phyloP scores from a whole-genome alignment of 2,329 filamentous ascomycete genomes.

The Xylaria sp. region DNA sequence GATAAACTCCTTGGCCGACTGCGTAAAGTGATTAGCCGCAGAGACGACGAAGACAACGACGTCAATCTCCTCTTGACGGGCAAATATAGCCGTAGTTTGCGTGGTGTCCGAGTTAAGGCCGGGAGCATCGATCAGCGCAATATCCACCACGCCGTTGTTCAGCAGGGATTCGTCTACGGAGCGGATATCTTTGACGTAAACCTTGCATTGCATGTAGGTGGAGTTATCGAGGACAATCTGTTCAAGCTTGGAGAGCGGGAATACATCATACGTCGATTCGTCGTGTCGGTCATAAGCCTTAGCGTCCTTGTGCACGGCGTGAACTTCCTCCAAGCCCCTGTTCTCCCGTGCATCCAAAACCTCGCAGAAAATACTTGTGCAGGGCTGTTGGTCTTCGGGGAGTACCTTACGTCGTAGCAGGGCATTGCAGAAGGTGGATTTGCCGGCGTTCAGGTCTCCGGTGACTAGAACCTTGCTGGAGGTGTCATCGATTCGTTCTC shows the following conservation, averaged over 20 bases:
- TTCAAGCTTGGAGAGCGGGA: constrained; percentile 80
- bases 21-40: constrained; percentile 96
- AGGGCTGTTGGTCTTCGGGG: constrained; percentile 97
- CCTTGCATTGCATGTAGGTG: constrained; percentile 93
- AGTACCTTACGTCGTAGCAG: constrained; percentile 89
- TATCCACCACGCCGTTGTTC: constrained; percentile 98
- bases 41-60: constrained; percentile 99
- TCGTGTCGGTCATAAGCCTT: constrained; percentile 84
- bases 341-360: constrained; percentile 94
- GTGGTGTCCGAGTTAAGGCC: constrained; percentile 96
- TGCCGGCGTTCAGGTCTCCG: constrained; percentile 95
- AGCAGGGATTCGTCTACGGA: constrained; percentile 92
- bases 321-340: constrained; percentile 90
- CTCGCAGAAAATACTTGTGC: constrained; percentile 98
- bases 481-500: constrained; percentile 96
- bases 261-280: constrained; percentile 94
- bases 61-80: constrained; percentile 97
- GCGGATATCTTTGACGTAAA: constrained; percentile 92
- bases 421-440: constrained; percentile 99
- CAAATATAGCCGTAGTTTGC: constrained; percentile 97
- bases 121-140: constrained; percentile 95
- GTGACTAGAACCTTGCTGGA: constrained; percentile 97
- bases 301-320: constrained; percentile 86
- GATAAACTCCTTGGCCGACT: constrained; percentile 98
- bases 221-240: constrained; percentile 90